phyloP scores from a whole-genome alignment of 768 basidiomycete species.

The Boletus patriciae region DNA sequence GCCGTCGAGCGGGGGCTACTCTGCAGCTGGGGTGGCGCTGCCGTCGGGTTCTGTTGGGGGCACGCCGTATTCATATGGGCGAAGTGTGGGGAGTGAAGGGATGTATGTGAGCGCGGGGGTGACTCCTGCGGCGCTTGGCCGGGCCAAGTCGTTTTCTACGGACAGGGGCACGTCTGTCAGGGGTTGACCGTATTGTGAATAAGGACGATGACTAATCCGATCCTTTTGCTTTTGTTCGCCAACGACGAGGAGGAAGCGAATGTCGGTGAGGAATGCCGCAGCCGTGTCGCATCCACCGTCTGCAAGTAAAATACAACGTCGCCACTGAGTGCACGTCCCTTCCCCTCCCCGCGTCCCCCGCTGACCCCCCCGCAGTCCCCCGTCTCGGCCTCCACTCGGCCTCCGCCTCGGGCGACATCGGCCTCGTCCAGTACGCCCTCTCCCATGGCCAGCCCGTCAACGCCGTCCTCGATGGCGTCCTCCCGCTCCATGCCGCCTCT shows the following conservation, averaged over 20 bases:
- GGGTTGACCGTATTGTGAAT: constrained; percentile 2
- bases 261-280: constrained; percentile 31
- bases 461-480: constrained; percentile 91
- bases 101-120: constrained; percentile 19
- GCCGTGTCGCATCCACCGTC: constrained; percentile 38
- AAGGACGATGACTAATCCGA: constrained; percentile 17
- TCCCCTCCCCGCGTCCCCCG: background rate
- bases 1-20: constrained; percentile 20
- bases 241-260: constrained; percentile 9
- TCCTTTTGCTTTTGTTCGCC: background rate
- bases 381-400: constrained; percentile 77
- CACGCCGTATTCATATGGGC: constrained; percentile 24
- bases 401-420: constrained; percentile 83
- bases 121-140: constrained; percentile 26
- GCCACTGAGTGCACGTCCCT: constrained; percentile 47
- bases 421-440: constrained; percentile 90
- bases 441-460: constrained; percentile 95
- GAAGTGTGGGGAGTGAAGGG: constrained; percentile 12
- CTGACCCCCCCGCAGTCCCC: constrained; percentile 50
- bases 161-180: constrained; percentile 13
- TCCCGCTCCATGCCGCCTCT: constrained; percentile 95
- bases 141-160: constrained; percentile 15
- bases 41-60: constrained; percentile 10
- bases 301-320: constrained; percentile 54
- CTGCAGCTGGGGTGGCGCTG: constrained; percentile 13